Base-by-base conservation (phyloP, 2,329 filamentous ascomycete genomes). In the Sporothrix pseudoabietina region DNA sequence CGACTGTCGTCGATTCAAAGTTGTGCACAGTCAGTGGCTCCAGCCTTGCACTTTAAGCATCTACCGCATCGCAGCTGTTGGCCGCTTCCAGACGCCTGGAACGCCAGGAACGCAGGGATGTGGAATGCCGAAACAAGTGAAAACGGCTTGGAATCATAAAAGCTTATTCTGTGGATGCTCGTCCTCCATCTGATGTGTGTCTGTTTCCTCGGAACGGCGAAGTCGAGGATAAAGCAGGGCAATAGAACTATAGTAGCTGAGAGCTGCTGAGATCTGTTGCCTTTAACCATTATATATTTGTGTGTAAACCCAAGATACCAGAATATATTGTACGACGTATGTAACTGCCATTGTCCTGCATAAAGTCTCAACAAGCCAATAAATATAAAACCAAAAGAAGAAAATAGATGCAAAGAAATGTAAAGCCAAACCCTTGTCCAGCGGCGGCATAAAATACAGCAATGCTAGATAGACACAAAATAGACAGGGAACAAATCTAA, bases 131-230 rank as follows among this genome's bases (percentile, higher is more conserved):
- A 8, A 35, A 35, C 35, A 35, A 35, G 4, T 35, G 35, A 35
- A 35, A 35, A 49, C 44, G 32, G 30, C 57, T 41, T 63, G 26
- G 14, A 68, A 49, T 49, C 26, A 32, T 32, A 14, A 35, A 52
- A 68, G 44, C 44, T 68, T 52, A 32, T 47, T 68, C 44, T 49
- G 26, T 49, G 44, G 63, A 52, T 30, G 63, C 63, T 14, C 12
- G 4, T 49, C 14, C 14, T 35, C 35, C 10, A 52, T 68, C 41
- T n/a, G 63, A 68, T 44, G 63, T 68, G 63, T 26, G 32, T n/a
- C 14, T 22, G 9, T 9, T 35, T 35, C 1, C 22, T 44, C 41
- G 22, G 63, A 66, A 66, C 12, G 3, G 10, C 63, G 63, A 41
- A 49, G 41, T 47, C 63, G 63, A 22, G 63, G 63, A 66, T 49